A percentile compares a stretch with the other conserved stretches of the same genome.
These are phyloP conservation scores for Acacia melanoxylon DNA, from an alignment of 306 rosid species.

Conservation along the genomic window DNA sequence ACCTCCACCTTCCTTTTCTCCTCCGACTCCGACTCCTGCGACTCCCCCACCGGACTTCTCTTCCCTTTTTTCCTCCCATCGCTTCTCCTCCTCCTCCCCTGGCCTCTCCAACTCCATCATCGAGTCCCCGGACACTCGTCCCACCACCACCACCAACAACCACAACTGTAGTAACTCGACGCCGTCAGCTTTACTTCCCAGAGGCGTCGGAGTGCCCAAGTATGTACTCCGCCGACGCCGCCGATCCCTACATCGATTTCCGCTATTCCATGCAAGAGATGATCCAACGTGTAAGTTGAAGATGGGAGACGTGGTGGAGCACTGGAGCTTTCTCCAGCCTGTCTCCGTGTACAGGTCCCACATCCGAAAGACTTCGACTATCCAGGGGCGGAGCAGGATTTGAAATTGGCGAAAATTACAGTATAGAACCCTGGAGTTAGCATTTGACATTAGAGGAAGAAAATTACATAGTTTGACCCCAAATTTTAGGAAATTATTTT, in stretches of 20 bases:
- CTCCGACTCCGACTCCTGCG: constrained; percentile 29
- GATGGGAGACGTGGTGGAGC: constrained; percentile 94
- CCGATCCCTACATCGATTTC: constrained; percentile 79
- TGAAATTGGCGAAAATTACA: too few relatives aligned
- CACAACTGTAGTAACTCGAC: not conserved
- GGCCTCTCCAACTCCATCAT: constrained; percentile 85
- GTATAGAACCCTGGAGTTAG: too few relatives aligned
- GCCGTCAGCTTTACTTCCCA: not conserved
- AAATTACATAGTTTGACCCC: too few relatives aligned
- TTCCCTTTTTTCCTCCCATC: constrained; percentile 64
- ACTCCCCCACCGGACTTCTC: constrained; percentile 62
- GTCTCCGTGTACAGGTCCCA: too few relatives aligned
- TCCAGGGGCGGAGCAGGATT: too few relatives aligned
- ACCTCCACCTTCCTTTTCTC: constrained; percentile 10
- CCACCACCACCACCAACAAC: not conserved
- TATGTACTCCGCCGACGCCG: constrained; percentile 46
- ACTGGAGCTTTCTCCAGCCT: constrained; percentile 49
- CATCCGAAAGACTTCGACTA: too few relatives aligned
- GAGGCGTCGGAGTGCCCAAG: constrained; percentile 55
- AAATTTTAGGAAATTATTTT: too few relatives aligned
- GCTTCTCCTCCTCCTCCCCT: constrained; percentile 93
- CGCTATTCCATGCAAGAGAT: constrained; percentile 72
- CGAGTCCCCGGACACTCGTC: constrained; percentile 48
- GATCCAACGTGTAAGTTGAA: constrained; percentile 78
- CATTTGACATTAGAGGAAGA: too few relatives aligned